A percentile compares a stretch with the other conserved stretches of the same genome.
Evolutionary conservation across 345 rosid genomes (phyloP).

Genomic region (Cardamine occulta): DNA sequence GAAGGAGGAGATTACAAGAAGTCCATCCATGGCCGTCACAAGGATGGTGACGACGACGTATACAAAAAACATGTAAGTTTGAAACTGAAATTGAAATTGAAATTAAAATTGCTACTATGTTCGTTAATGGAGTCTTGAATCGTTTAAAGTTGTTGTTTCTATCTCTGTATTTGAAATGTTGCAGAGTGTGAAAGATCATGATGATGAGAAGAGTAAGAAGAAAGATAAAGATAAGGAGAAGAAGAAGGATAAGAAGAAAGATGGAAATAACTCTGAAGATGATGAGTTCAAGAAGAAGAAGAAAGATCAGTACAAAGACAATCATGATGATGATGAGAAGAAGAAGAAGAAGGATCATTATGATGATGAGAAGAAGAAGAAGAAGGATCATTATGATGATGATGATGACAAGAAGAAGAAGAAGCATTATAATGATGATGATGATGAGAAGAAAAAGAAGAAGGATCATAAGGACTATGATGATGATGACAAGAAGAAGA

Average conservation of each 20-base stretch:
- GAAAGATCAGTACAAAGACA: background rate
- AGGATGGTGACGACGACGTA: conserved; percentile 49
- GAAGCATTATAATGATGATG: background rate
- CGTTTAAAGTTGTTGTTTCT: background rate
- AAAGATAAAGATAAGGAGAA: conserved; percentile 13
- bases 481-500: conserved; percentile 13
- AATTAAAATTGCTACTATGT: background rate
- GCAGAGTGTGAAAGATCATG: conserved; percentile 3
- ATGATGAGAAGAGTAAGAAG: conserved; percentile 4
- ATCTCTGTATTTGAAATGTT: background rate
- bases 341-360: background rate
- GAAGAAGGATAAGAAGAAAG: conserved; percentile 7
- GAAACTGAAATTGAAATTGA: background rate
- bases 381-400: background rate
- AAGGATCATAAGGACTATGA: background rate
- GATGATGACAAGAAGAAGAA: conserved; percentile 7
- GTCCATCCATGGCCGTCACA: conserved; percentile 43
- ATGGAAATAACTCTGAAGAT: background rate
- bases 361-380: background rate
- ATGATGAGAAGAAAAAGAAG: conserved; percentile 3
- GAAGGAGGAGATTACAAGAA: conserved; percentile 23
- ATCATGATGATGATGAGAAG: background rate
- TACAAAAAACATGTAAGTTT: conserved; percentile 77
- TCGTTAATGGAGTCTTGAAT: background rate
- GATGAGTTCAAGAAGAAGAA: conserved; percentile 17